Percentiles rank a stretch among this genome's conserved stretches.
Evolutionary conservation across 176 grass and related monocot genomes (phyloP).

Genomic region (Hsuehochloa calcarea): DNA sequence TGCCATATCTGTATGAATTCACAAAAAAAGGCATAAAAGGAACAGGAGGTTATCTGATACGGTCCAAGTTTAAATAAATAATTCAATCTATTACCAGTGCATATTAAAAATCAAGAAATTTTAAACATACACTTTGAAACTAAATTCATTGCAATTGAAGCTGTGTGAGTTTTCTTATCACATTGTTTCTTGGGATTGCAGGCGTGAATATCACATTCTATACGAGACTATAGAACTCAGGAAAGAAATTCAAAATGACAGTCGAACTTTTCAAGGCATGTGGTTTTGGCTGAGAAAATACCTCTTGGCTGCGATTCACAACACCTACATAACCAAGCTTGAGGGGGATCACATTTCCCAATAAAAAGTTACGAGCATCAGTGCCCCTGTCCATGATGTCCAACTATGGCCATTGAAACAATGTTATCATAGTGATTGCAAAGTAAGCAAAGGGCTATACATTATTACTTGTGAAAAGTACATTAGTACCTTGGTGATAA

Average conservation of each 20-base stretch:
- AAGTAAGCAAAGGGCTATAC: conserved; percentile 31
- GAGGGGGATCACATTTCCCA: conserved; percentile 91
- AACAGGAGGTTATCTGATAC: neutral
- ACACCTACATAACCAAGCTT: conserved; percentile 89
- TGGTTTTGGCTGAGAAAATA: conserved; percentile 34
- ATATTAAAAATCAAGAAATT: conserved; percentile 8
- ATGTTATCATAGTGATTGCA: conserved; percentile 31
- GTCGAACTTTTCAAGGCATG: conserved; percentile 11
- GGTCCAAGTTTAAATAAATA: conserved; percentile 21
- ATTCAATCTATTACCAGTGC: neutral
- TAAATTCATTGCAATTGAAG: neutral
- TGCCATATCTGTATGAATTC: neutral
- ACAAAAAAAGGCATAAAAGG: neutral
- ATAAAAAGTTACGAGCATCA: conserved; percentile 88
- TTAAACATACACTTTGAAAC: neutral
- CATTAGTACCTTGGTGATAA: conserved; percentile 88
- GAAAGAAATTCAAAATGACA: conserved; percentile 1
- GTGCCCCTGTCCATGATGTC: conserved; percentile 99
- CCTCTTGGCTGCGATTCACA: conserved; percentile 96
- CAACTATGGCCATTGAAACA: conserved; percentile 57
- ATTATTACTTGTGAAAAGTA: conserved; percentile 9
- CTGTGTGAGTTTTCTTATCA: neutral
- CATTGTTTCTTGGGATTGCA: conserved; percentile 1
- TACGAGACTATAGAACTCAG: neutral
- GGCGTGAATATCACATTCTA: neutral